These are phyloP conservation scores for Miamiensis avidus DNA, from an alignment of 169 alveolate genomes.

Conservation along the genomic window DNA sequence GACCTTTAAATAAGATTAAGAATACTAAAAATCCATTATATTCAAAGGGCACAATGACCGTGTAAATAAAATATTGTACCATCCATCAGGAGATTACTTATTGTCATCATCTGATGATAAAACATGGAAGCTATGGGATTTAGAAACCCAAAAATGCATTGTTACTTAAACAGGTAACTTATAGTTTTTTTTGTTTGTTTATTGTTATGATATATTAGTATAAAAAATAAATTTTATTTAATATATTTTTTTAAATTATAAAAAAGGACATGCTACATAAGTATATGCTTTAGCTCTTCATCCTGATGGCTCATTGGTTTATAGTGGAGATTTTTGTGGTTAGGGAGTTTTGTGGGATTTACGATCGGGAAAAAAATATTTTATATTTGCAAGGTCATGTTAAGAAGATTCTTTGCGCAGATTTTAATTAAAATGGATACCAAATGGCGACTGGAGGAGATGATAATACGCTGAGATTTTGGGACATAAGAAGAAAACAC, in stretches of 20 bases:
- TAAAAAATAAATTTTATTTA: too few species aligned
- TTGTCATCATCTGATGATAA: constrained; percentile 88
- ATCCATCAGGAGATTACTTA: constrained; percentile 70
- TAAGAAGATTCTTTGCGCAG: constrained; percentile 69
- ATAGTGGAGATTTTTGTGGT: constrained; percentile 91
- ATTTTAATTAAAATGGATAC: constrained; percentile 65
- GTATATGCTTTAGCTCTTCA: constrained; percentile 85
- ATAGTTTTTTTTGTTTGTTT: too few species aligned
- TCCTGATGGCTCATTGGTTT: constrained; percentile 89
- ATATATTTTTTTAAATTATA: too few species aligned
- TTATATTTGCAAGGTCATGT: constrained; percentile 79
- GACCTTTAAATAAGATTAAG: constrained; percentile 61
- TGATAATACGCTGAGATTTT: constrained; percentile 88
- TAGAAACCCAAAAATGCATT: constrained; percentile 74
- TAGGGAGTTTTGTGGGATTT: constrained; percentile 87
- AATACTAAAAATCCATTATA: constrained; percentile 54
- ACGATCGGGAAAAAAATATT: constrained; percentile 85
- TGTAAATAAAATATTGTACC: constrained; percentile 75
- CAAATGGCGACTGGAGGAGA: constrained; percentile 88
- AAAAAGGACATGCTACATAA: constrained; percentile 71
- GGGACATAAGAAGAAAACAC: constrained; percentile 89
- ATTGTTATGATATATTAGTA: too few species aligned
- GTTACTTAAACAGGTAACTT: constrained; percentile 74
- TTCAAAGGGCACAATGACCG: constrained; percentile 78
- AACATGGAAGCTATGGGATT: constrained; percentile 93